Percentiles rank a stretch among this genome's conserved stretches.
Evolutionary conservation across 306 rosid genomes (phyloP).

Genomic region (Fagus crenata): DNA sequence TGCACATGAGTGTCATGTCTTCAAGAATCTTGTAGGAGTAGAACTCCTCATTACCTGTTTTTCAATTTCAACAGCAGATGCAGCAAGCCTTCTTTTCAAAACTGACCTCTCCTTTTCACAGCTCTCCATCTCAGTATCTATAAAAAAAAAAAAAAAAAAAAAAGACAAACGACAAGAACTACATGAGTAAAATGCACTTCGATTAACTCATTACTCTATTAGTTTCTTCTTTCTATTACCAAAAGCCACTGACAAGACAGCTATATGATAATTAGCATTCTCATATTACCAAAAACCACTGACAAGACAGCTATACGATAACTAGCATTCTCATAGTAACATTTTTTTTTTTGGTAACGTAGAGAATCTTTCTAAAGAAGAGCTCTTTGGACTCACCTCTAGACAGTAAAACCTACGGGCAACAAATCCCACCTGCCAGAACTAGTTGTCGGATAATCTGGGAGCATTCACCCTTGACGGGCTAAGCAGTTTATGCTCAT

Average conservation of each 20-base stretch:
- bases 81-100: constrained; percentile 67
- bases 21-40: background rate
- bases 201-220: background rate
- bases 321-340: no score
- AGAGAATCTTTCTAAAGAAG: no score
- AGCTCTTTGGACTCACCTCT: no score
- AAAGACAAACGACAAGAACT: constrained; percentile 20
- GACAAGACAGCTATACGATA: background rate
- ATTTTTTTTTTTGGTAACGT: no score
- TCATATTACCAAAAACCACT: background rate
- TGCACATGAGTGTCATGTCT: background rate
- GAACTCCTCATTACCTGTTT: constrained; percentile 58
- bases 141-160: constrained; percentile 18
- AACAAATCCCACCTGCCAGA: no score
- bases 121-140: constrained; percentile 72
- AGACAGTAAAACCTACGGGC: no score
- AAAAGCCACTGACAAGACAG: background rate
- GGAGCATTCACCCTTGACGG: no score
- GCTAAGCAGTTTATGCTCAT: no score
- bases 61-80: constrained; percentile 73
- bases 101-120: constrained; percentile 69
- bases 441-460: no score
- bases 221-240: background rate
- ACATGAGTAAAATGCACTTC: background rate
- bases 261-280: no score